These are phyloP conservation scores for Phyllosticta citrichinensis DNA, from an alignment of 2,329 filamentous ascomycete genomes.

Conservation along the genomic window DNA sequence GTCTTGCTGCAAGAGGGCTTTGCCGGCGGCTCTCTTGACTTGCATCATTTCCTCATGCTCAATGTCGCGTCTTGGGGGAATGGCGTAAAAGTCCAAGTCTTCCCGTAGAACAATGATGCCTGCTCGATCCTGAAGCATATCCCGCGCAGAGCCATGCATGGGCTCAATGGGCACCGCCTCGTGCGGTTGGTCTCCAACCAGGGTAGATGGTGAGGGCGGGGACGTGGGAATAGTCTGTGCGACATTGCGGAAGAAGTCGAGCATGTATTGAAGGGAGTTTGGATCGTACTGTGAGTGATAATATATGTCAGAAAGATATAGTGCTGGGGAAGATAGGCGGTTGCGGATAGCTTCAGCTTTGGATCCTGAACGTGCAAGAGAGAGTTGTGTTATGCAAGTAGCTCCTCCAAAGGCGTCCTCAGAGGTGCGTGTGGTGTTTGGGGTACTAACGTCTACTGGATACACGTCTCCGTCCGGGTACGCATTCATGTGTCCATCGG, in stretches of 20 bases:
- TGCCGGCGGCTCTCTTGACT: conserved; percentile 84
- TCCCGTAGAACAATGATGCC: conserved; percentile 96
- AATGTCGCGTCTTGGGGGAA: conserved; percentile 78
- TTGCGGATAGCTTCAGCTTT: conserved; percentile 24
- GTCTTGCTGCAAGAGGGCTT: conserved; percentile 75
- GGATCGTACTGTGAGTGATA: conserved; percentile 76
- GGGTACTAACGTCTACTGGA: conserved; percentile 79
- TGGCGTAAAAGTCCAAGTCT: conserved; percentile 95
- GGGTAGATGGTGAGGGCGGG: conserved; percentile 50
- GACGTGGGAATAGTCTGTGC: conserved; percentile 88
- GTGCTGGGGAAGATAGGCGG: conserved; percentile 33
- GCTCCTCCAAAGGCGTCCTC: conserved; percentile 5
- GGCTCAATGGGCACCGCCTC: conserved; percentile 62
- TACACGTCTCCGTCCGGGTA: conserved; percentile 91
- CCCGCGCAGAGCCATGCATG: conserved; percentile 56
- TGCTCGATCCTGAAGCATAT: conserved; percentile 77
- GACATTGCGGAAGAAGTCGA: conserved; percentile 94
- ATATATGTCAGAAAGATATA: conserved; percentile 48
- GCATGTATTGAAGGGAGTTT: conserved; percentile 93
- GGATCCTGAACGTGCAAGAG: conserved; percentile 17
- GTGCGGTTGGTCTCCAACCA: conserved; percentile 21
- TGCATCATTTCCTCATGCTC: conserved; percentile 86
- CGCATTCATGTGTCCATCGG: conserved; percentile 89
- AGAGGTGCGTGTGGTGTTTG: conserved; percentile 7
- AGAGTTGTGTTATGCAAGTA: conserved; percentile 22